These are phyloP conservation scores for Rhizopogon roseolus DNA, from an alignment of 768 basidiomycete genomes.

Conservation along the genomic window DNA sequence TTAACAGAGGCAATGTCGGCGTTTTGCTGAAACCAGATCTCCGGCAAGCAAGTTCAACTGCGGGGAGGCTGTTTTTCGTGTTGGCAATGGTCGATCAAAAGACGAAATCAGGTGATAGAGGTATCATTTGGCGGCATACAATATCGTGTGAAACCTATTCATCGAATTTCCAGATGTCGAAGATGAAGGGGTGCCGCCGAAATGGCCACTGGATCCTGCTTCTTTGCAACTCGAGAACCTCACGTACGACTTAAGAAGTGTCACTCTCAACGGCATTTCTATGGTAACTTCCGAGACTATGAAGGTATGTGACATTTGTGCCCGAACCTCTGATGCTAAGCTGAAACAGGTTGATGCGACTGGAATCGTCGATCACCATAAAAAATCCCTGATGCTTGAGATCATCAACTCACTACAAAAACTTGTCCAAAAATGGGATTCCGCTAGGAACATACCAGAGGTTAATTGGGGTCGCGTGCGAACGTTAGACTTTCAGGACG, in stretches of 20 bases:
- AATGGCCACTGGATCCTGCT: slow-evolving; percentile 65
- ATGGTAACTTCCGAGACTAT: slow-evolving; percentile 65
- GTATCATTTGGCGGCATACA: slow-evolving; percentile 28
- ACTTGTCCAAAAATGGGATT: slow-evolving; percentile 54
- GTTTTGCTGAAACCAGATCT: slow-evolving; percentile 66
- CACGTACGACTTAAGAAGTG: slow-evolving; percentile 60
- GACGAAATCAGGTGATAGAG: slow-evolving; percentile 50
- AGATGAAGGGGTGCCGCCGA: slow-evolving; percentile 56
- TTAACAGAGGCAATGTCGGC: slow-evolving; percentile 61
- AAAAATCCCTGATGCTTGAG: slow-evolving; percentile 57
- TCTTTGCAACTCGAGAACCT: slow-evolving; percentile 43
- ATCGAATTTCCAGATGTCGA: slow-evolving; percentile 46
- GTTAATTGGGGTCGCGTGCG: slow-evolving; percentile 82
- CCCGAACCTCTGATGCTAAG: not conserved
- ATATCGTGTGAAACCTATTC: not conserved
- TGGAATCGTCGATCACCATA: slow-evolving; percentile 60
- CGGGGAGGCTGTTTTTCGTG: slow-evolving; percentile 58
- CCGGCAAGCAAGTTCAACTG: slow-evolving; percentile 38
- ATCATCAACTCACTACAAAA: slow-evolving; percentile 45
- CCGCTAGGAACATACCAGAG: slow-evolving; percentile 52
- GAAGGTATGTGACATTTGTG: slow-evolving; percentile 47
- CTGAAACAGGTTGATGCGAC: slow-evolving; percentile 62
- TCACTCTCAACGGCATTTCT: slow-evolving; percentile 70
- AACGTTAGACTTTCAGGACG: slow-evolving; percentile 89
- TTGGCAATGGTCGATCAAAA: slow-evolving; percentile 65